These are phyloP conservation scores for Priceomyces medius DNA, from an alignment of 805 yeast species.

Conservation along the genomic window DNA sequence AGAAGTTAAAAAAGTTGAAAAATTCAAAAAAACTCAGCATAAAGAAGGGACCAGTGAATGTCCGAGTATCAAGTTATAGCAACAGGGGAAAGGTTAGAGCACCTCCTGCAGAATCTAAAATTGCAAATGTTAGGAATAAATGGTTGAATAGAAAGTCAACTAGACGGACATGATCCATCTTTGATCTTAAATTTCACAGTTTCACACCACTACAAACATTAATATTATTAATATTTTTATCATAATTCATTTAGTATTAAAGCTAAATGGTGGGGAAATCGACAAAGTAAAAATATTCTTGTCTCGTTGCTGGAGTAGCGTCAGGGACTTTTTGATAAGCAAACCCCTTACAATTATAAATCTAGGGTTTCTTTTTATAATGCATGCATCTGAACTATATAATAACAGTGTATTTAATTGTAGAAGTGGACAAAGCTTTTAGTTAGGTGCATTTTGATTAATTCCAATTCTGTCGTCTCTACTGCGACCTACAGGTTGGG, in stretches of 20 bases:
- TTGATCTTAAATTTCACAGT: neutral
- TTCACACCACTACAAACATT: too few species aligned
- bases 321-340: too few species aligned
- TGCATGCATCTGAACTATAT: neutral
- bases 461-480: constrained; percentile 24
- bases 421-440: neutral
- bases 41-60: constrained; percentile 42
- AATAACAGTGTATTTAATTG: neutral
- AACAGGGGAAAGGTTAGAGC: constrained; percentile 21
- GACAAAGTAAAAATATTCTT: too few species aligned
- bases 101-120: constrained; percentile 35
- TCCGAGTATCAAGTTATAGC: constrained; percentile 29
- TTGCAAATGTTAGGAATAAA: constrained; percentile 30
- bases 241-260: neutral
- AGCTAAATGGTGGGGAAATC: neutral
- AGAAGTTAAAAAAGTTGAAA: constrained; percentile 29
- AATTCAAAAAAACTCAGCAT: constrained; percentile 22
- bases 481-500: constrained; percentile 7
- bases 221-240: neutral
- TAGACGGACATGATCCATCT: constrained; percentile 24
- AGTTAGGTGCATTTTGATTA: constrained; percentile 8
- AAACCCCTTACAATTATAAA: too few species aligned
- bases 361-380: neutral
- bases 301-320: too few species aligned
- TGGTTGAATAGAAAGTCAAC: constrained; percentile 44